These are phyloP conservation scores for Gentiana dahurica DNA, from an alignment of 257 asterid genomes.

Conservation along the genomic window DNA sequence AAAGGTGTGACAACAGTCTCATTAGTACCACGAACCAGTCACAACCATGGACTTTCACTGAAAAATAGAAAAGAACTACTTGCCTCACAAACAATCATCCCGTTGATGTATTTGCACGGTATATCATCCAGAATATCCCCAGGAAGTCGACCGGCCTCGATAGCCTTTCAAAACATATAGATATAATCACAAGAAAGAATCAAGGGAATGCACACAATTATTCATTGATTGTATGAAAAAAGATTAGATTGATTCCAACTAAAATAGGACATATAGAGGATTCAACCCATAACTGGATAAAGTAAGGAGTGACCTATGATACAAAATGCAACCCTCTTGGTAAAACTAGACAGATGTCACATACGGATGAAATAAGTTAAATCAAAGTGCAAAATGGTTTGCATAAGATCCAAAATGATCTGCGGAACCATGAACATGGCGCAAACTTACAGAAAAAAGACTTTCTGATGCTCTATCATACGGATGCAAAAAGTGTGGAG, in stretches of 20 bases:
- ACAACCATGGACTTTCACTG: neutral
- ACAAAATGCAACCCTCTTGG: neutral
- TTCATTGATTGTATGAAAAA: neutral
- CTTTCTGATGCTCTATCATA: constrained; percentile 87
- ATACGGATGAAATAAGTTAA: neutral
- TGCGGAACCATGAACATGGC: neutral
- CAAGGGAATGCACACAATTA: neutral
- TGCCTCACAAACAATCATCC: constrained; percentile 82
- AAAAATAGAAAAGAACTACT: neutral
- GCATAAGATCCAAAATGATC: neutral
- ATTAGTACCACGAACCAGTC: neutral
- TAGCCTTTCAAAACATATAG: constrained; percentile 43
- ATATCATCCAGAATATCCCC: constrained; percentile 86
- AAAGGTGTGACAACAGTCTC: neutral
- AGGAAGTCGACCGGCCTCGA: constrained; percentile 87
- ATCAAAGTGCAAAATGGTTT: neutral
- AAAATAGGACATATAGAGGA: neutral
- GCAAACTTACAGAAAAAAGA: constrained; percentile 66
- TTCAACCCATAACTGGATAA: neutral
- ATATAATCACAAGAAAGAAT: constrained; percentile 8
- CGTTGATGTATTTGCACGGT: constrained; percentile 80
- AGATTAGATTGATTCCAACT: neutral
- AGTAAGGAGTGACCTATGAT: neutral
- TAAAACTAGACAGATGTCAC: neutral
- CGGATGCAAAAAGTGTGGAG: constrained; percentile 71